A percentile compares a stretch with the other conserved stretches of the same genome.
Conservation (phyloP, 2,329 filamentous ascomycete species). For the Hawksworthiomyces lignivorus region DNA sequence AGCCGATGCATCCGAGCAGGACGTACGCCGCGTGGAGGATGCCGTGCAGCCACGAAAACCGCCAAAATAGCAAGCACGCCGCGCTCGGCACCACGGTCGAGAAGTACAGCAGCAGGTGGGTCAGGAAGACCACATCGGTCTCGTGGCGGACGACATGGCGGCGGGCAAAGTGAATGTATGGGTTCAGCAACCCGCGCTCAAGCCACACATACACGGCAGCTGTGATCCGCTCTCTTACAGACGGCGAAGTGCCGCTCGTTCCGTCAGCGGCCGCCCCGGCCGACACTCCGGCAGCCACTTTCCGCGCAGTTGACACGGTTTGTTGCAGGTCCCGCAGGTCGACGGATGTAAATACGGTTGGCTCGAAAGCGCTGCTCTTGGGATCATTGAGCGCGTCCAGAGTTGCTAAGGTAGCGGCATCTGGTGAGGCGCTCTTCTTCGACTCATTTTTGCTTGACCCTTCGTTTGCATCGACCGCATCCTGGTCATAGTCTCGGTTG, state of each 20-base stretch:
- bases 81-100: conserved; percentile 63
- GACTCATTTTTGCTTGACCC: conserved; percentile 4
- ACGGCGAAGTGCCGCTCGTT: background rate
- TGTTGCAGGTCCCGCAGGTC: conserved; percentile 32
- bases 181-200: conserved; percentile 44
- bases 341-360: conserved; percentile 35
- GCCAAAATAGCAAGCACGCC: conserved; percentile 48
- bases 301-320: conserved; percentile 14
- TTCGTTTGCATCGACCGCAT: conserved; percentile 8
- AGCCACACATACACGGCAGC: conserved; percentile 38
- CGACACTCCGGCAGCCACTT: conserved; percentile 2
- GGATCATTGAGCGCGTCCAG: conserved; percentile 37
- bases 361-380: conserved; percentile 32
- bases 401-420: conserved; percentile 25
- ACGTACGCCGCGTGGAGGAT: conserved; percentile 59
- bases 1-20: conserved; percentile 55
- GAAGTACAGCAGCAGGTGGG: conserved; percentile 66
- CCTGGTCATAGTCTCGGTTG: conserved; percentile 16
- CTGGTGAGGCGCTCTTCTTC: conserved; percentile 11
- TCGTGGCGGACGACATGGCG: conserved; percentile 49
- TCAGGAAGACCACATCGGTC: conserved; percentile 72
- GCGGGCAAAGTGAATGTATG: conserved; percentile 51
- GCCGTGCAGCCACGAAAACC: conserved; percentile 62
- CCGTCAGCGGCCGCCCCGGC: too few relatives aligned
- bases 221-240: background rate